Evolutionary conservation across 306 rosid species (phyloP).

Genomic region (Benincasa hispida): DNA sequence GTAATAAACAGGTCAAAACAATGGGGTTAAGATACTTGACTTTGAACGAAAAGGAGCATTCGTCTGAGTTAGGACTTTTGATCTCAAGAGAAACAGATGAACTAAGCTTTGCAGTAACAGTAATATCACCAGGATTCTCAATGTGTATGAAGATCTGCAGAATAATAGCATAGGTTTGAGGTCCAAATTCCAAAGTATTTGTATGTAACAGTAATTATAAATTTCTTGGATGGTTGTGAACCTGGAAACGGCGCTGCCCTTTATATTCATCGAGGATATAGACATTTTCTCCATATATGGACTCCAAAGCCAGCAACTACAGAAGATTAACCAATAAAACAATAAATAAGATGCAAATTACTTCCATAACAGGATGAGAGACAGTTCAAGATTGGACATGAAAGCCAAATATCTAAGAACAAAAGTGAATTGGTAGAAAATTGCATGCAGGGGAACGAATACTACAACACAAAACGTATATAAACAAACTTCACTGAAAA

Average conservation of each 20-base stretch:
- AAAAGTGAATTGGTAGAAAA: background rate
- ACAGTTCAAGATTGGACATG: background rate
- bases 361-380: background rate
- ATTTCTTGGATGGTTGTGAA: slow-evolving; percentile 20
- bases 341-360: background rate
- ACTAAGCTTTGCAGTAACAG: slow-evolving; percentile 39
- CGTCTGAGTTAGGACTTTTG: slow-evolving; percentile 16
- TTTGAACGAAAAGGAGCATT: slow-evolving; percentile 51
- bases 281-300: slow-evolving; percentile 66
- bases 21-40: slow-evolving; percentile 73
- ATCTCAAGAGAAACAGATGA: slow-evolving; percentile 22
- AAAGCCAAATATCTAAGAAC: background rate
- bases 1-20: slow-evolving; percentile 68
- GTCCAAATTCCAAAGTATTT: background rate
- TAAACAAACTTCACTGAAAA: background rate
- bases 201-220: background rate
- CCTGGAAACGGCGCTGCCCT: slow-evolving; percentile 62
- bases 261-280: slow-evolving; percentile 35
- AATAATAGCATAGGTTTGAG: background rate
- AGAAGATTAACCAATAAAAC: slow-evolving; percentile 4
- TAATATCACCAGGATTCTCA: slow-evolving; percentile 44
- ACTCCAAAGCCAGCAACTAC: slow-evolving; percentile 75
- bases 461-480: background rate
- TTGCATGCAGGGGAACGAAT: background rate
- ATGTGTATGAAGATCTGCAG: slow-evolving; percentile 44